Evolutionary conservation across 176 grass and related monocot species (phyloP).

Genomic region (Coix lacrymajobi): DNA sequence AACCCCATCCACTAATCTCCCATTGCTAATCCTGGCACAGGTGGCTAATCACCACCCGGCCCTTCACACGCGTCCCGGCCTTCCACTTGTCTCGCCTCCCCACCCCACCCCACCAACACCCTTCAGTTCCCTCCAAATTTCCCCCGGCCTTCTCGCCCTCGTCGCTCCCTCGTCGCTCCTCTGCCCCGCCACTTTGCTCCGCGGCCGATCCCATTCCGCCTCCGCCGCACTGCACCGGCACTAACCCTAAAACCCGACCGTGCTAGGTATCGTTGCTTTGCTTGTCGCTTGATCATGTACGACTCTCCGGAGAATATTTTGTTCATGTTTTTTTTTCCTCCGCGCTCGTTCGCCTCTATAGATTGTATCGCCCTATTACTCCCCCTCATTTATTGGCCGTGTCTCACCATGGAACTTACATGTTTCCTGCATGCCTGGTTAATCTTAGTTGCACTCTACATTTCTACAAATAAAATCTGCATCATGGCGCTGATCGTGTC

Average conservation of each 20-base stretch:
- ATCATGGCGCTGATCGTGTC: not conserved
- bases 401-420: not conserved
- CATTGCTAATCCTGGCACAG: slow-evolving; percentile 38
- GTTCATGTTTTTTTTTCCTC: too few species aligned
- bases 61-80: slow-evolving; percentile 28
- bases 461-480: not conserved
- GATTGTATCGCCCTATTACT: not conserved
- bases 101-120: not conserved
- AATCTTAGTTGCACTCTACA: not conserved
- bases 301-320: not conserved
- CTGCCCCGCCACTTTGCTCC: not conserved
- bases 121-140: slow-evolving; percentile 39
- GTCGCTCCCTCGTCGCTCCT: not conserved
- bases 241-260: slow-evolving; percentile 2
- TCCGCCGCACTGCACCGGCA: not conserved
- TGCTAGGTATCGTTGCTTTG: not conserved
- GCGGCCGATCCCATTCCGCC: not conserved
- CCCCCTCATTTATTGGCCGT: not conserved
- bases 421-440: not conserved
- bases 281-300: not conserved
- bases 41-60: slow-evolving; percentile 18
- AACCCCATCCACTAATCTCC: slow-evolving; percentile 29
- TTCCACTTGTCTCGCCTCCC: slow-evolving; percentile 15
- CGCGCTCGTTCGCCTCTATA: too few species aligned
- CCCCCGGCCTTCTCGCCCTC: slow-evolving; percentile 23